Percentiles rank a stretch among this genome's conserved stretches.
These are phyloP conservation scores for Russula brevipes DNA, from an alignment of 768 basidiomycete species.

Conservation along the genomic window DNA sequence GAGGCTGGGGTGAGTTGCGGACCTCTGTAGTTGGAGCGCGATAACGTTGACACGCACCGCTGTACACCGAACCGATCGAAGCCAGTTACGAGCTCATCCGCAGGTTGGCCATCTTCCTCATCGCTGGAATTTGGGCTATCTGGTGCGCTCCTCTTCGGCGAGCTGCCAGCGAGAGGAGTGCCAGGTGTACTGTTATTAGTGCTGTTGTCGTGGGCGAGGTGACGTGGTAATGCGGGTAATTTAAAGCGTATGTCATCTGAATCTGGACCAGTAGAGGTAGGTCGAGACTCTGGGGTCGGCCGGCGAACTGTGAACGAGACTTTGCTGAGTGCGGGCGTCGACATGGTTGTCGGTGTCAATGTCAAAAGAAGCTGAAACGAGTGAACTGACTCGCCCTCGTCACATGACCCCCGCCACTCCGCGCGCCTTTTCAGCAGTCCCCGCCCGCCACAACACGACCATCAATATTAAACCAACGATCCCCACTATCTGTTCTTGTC, in stretches of 20 bases:
- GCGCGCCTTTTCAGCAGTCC: too few species aligned
- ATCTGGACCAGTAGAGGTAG: conserved; percentile 57
- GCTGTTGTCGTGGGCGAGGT: conserved; percentile 38
- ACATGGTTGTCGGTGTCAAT: conserved; percentile 1
- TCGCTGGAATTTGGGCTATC: conserved; percentile 52
- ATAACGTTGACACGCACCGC: conserved; percentile 63
- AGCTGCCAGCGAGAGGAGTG: conserved; percentile 55
- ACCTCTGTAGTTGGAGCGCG: conserved; percentile 33
- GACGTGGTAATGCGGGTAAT: conserved; percentile 56
- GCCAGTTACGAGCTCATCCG: conserved; percentile 66
- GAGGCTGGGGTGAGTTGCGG: conserved; percentile 71
- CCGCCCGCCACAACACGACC: too few species aligned
- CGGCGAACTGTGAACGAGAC: conserved; percentile 84
- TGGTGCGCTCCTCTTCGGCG: conserved; percentile 37
- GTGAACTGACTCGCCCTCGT: too few species aligned
- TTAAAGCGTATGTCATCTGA: conserved; percentile 53
- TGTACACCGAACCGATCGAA: conserved; percentile 71
- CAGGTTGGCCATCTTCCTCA: conserved; percentile 42
- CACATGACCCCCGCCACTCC: too few species aligned
- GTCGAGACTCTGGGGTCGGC: conserved; percentile 64
- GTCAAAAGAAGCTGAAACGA: background rate
- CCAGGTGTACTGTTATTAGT: conserved; percentile 40
- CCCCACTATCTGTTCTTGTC: too few species aligned
- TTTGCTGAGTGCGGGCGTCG: conserved; percentile 33
- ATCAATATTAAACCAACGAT: too few species aligned